Conservation (phyloP, 2,329 filamentous ascomycete genomes). For the Colletotrichum tropicale region DNA sequence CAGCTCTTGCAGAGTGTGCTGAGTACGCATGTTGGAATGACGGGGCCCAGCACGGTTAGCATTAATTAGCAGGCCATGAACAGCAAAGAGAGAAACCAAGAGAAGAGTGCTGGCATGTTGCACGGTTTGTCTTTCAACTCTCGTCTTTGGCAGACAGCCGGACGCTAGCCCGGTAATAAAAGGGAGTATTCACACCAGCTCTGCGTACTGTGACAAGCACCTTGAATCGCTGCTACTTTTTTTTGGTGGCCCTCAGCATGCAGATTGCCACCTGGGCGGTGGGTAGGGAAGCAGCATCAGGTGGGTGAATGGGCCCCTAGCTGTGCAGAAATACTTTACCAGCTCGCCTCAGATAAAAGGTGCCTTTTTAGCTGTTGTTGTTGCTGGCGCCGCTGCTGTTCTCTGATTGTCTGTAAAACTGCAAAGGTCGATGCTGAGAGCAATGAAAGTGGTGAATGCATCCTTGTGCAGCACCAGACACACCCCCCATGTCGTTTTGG, state of each 20-base stretch:
- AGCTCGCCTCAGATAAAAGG: not conserved
- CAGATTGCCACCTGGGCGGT: conserved; percentile 8
- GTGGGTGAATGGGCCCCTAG: not conserved
- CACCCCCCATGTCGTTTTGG: not conserved
- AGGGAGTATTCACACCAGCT: conserved; percentile 4
- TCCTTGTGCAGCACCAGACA: not conserved
- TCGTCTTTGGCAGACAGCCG: conserved; percentile 1
- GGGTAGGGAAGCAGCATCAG: conserved; percentile 9
- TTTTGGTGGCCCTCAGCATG: not conserved
- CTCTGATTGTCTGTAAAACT: not conserved
- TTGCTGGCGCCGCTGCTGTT: not conserved
- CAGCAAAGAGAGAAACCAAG: conserved; percentile 13
- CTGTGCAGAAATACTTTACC: not conserved
- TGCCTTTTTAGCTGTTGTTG: not conserved
- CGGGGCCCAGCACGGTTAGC: not conserved
- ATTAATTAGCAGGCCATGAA: not conserved
- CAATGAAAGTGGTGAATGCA: not conserved
- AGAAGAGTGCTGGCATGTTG: conserved; percentile 11
- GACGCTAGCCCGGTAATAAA: not conserved
- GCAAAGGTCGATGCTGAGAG: not conserved
- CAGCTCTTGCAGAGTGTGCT: not conserved
- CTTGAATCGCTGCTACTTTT: not conserved
- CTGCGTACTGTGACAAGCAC: conserved; percentile 12
- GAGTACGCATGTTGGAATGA: conserved; percentile 12
- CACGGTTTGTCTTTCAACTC: conserved; percentile 15